phyloP scores from a whole-genome alignment of 768 basidiomycete species.

The Pleurotus tuoliensis region DNA sequence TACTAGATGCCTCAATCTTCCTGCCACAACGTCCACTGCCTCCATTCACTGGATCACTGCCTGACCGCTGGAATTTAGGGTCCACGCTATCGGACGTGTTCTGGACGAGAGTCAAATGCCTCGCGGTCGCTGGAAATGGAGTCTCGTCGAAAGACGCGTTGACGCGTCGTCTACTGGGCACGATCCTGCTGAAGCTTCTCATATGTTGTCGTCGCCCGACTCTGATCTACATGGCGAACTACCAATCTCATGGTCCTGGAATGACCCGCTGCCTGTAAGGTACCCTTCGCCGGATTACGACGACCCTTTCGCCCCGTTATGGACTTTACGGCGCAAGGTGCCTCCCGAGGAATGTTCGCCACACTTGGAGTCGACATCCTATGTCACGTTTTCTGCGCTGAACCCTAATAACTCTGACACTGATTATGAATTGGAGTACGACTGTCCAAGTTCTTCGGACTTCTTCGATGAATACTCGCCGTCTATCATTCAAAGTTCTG shows the following conservation, averaged over 20 bases:
- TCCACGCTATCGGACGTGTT: not conserved
- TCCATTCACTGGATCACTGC: not conserved
- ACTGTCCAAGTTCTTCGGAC: not conserved
- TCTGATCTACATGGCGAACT: not conserved
- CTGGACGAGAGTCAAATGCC: not conserved
- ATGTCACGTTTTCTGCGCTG: not conserved
- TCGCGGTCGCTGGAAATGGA: not conserved
- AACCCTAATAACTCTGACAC: slow-evolving; percentile 1
- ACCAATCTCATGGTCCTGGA: not conserved
- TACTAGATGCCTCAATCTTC: not conserved
- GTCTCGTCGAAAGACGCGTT: too few species aligned
- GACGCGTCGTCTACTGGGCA: too few species aligned
- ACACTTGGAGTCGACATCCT: not conserved
- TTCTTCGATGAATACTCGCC: not conserved
- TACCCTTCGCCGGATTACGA: slow-evolving; percentile 43
- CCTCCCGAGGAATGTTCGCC: not conserved
- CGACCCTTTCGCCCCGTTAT: slow-evolving; percentile 43
- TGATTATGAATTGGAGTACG: not conserved
- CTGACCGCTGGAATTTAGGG: slow-evolving; percentile 6
- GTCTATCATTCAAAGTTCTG: not conserved
- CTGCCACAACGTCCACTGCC: slow-evolving; percentile 3
- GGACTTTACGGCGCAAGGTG: slow-evolving; percentile 37
- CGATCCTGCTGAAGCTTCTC: too few species aligned
- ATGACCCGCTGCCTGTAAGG: slow-evolving; percentile 11
- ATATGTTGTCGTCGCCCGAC: not conserved